Base-by-base conservation (phyloP, 164 flowering plant species). In the Amborella trichopoda region DNA sequence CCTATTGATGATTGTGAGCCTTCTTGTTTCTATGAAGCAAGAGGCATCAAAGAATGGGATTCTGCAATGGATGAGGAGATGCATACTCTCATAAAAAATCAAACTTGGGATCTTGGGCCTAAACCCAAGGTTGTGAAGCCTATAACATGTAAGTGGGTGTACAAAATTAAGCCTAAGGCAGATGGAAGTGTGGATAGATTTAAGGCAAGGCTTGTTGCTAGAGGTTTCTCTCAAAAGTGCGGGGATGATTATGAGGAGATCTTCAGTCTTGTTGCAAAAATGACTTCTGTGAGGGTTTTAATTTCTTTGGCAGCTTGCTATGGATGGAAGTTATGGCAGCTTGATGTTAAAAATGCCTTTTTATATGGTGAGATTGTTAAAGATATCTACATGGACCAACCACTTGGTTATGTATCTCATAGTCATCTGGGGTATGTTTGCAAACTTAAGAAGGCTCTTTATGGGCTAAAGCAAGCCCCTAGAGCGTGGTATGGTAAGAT, bases 391-490 rank as follows among this genome's bases (percentile, higher is more conserved):
- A 13, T 14, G n/a, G 30, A 24, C 8, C 30, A 44, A 13, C 48
- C n/a, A n/a, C n/a, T n/a, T n/a, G n/a, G n/a, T n/a, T n/a, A n/a
- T n/a, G n/a, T n/a, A n/a, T n/a, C n/a, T 9, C 16, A 6, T 22
- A 41, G 8, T 25, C 13, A 22, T 41, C 21, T 44, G 28, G 16
- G 26, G 17, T 24, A 44, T 24, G 32, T 11, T 25, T n/a, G n/a
- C 17, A 24, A 24, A 24, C 24, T 24, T 6, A 23, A n/a, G n/a
- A n/a, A n/a, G n/a, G n/a, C n/a, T n/a, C n/a, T n/a, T n/a, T n/a
- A n/a, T n/a, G n/a, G n/a, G 30, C 18, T 44, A 20, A 44, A 44
- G 48, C 8, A 44, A 8, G n/a, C 48, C 30, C 48, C 48, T 13
- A 9, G 19, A n/a, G 33, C 32, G 5, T 44, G 32, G 33, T 25